phyloP scores from a whole-genome alignment of 1,139 yeast species.

The Nadsonia starkeyi-henricii region DNA sequence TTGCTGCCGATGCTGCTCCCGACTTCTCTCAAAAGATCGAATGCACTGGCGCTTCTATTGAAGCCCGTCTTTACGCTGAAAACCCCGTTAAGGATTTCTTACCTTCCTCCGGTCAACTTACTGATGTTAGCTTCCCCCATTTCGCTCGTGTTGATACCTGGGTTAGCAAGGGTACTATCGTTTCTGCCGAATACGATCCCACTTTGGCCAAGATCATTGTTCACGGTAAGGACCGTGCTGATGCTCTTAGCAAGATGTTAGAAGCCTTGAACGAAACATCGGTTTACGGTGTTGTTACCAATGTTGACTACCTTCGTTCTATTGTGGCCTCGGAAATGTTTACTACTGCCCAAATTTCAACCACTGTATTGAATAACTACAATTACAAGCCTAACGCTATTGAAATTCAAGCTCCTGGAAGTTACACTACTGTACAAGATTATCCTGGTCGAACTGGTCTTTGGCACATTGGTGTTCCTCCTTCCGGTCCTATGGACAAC shows the following conservation, averaged over 20 bases:
- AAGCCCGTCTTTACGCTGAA: constrained; percentile 91
- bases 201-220: constrained; percentile 93
- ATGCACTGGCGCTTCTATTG: constrained; percentile 75
- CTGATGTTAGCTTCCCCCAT: constrained; percentile 69
- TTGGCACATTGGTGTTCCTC: constrained; percentile 93
- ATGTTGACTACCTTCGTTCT: constrained; percentile 75
- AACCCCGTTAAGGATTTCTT: constrained; percentile 89
- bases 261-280: constrained; percentile 76
- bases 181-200: constrained; percentile 92
- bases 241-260: constrained; percentile 63
- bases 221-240: constrained; percentile 76
- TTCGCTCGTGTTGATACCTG: constrained; percentile 93
- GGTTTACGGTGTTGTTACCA: constrained; percentile 78
- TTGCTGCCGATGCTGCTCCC: constrained; percentile 84
- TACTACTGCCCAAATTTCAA: constrained; percentile 66
- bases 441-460: constrained; percentile 83
- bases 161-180: constrained; percentile 80
- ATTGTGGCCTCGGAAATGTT: constrained; percentile 79
- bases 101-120: constrained; percentile 92
- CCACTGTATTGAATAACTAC: constrained; percentile 76
- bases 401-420: constrained; percentile 78
- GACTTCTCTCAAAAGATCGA: constrained; percentile 41
- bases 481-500: constrained; percentile 96
- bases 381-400: constrained; percentile 70
- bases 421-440: constrained; percentile 91